Conservation (phyloP, 164 flowering plant species). For the grape (Vitis vinifera) region ASM3070453v1 NC_081817.1:28664001-28664500, state of each 20-base stretch:
- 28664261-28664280: conserved; percentile 7
- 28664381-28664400: conserved; percentile 93
- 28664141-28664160: no score
- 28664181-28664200: no score
- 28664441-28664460: conserved; percentile 97
- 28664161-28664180: no score
- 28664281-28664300: conserved; percentile 70
- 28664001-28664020: neutral
- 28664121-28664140: no score
- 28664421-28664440: conserved; percentile 97
- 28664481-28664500: conserved; percentile 96
- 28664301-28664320: conserved; percentile 98
- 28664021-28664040: no score
- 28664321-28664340: conserved; percentile 96
- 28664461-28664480: conserved; percentile 92
- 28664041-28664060: no score
- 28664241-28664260: neutral
- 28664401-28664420: conserved; percentile 99
- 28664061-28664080: no score
- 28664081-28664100: no score
- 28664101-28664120: no score
- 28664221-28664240: no score
- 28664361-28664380: conserved; percentile 74
- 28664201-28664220: no score
- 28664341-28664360: conserved; percentile 94